Conservation (phyloP, 1,284 basidiomycete genomes). For the Melanopsichium pennsylvanicum region DNA sequence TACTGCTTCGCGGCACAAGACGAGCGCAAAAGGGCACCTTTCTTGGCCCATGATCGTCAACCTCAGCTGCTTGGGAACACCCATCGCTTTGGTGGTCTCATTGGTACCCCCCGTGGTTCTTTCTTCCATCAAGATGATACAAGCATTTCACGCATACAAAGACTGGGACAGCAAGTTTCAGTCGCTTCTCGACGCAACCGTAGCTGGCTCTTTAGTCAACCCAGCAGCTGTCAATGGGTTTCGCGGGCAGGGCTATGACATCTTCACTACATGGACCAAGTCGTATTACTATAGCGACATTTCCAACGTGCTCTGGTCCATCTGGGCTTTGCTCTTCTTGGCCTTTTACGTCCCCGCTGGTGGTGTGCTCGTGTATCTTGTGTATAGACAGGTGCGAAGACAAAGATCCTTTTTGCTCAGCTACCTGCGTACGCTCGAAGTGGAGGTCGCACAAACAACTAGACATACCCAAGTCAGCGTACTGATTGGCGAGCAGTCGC, state of each 20-base stretch:
- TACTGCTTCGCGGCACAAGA: constrained; percentile 22
- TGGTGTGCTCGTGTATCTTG: constrained; percentile 42
- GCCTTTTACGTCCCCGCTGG: constrained; percentile 56
- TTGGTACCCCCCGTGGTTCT: constrained; percentile 30
- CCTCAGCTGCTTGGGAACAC: constrained; percentile 46
- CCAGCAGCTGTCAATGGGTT: constrained; percentile 1
- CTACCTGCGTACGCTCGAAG: constrained; percentile 28
- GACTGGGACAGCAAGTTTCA: constrained; percentile 10
- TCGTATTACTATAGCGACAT: constrained; percentile 43
- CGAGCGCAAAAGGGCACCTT: constrained; percentile 24
- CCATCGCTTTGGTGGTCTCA: constrained; percentile 32
- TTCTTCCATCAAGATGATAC: constrained; percentile 10
- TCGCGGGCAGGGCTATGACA: constrained; percentile 15
- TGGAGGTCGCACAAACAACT: constrained; percentile 21
- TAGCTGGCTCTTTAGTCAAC: constrained; percentile 4
- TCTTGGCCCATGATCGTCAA: constrained; percentile 51
- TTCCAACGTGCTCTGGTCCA: constrained; percentile 42
- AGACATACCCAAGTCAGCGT: constrained; percentile 15
- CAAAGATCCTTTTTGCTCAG: constrained; percentile 34
- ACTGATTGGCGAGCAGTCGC: constrained; percentile 8
- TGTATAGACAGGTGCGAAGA: constrained; percentile 34
- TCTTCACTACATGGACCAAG: constrained; percentile 30
- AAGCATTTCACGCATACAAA: constrained; percentile 23
- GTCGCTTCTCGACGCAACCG: constrained; percentile 2
- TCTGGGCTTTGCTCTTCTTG: constrained; percentile 50